phyloP scores from a whole-genome alignment of 805 yeast species.

The Kazachstania bromeliacearum region DNA sequence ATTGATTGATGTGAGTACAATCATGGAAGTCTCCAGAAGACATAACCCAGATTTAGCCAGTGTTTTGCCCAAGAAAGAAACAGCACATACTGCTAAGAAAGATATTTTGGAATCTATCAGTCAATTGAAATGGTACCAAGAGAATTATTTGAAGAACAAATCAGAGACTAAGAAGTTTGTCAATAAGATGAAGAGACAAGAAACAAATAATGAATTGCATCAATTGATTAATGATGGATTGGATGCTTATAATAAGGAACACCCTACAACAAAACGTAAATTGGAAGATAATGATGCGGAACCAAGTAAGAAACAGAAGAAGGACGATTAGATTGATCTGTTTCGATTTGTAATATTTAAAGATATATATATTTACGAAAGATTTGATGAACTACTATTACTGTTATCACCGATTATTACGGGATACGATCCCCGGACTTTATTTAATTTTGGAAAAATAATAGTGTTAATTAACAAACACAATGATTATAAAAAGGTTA shows the following conservation, averaged over 20 bases:
- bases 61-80: constrained; percentile 51
- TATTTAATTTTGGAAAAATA: too few relatives aligned
- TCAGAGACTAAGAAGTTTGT: constrained; percentile 12
- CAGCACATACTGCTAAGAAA: constrained; percentile 75
- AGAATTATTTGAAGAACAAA: constrained; percentile 43
- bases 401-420: too few relatives aligned
- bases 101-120: constrained; percentile 86
- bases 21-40: constrained; percentile 71
- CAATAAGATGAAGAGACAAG: constrained; percentile 1
- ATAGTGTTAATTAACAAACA: too few relatives aligned
- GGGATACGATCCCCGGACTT: too few relatives aligned
- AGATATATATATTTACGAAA: too few relatives aligned
- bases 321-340: neutral
- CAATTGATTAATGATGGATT: neutral
- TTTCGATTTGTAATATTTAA: too few relatives aligned
- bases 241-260: neutral
- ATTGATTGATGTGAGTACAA: constrained; percentile 79
- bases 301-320: constrained; percentile 1
- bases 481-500: too few relatives aligned
- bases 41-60: constrained; percentile 59
- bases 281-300: neutral
- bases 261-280: neutral
- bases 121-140: constrained; percentile 70
- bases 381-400: too few relatives aligned
- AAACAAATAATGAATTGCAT: neutral